Evolutionary conservation across 352 stramenopile species (phyloP).

Genomic region (Aphanomyces astaci): DNA sequence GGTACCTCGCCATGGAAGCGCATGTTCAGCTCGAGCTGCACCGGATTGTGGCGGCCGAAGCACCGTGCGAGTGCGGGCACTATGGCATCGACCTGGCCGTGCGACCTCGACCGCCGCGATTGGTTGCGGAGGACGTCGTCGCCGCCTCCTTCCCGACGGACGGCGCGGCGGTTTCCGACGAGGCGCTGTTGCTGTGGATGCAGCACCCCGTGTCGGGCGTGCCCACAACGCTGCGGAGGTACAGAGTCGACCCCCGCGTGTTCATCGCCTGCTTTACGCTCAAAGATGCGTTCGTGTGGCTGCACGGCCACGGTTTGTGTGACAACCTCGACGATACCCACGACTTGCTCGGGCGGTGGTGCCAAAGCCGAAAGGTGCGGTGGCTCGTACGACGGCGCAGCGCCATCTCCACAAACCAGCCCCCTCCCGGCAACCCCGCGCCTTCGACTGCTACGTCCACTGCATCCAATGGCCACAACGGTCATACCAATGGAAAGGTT

Average conservation of each 20-base stretch:
- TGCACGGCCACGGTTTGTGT: conserved; percentile 43
- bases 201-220: conserved; percentile 44
- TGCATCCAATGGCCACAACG: not conserved
- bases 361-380: conserved; percentile 59
- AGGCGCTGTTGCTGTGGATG: conserved; percentile 71
- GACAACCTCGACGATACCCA: conserved; percentile 30
- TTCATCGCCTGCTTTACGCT: conserved; percentile 66
- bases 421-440: too few relatives aligned
- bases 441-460: too few relatives aligned
- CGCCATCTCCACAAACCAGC: not conserved
- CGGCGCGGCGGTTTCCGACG: conserved; percentile 34
- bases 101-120: not conserved
- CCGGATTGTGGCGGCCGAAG: conserved; percentile 60
- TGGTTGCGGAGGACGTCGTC: not conserved
- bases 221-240: conserved; percentile 39
- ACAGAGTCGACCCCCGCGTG: conserved; percentile 64
- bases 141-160: not conserved
- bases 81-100: conserved; percentile 49
- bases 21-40: conserved; percentile 73
- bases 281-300: conserved; percentile 62
- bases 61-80: conserved; percentile 54
- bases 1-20: conserved; percentile 77
- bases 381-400: conserved; percentile 50
- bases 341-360: conserved; percentile 62
- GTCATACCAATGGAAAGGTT: not conserved